phyloP scores from a whole-genome alignment of 2,329 filamentous ascomycete species.

The Clonostachys chloroleuca region DNA sequence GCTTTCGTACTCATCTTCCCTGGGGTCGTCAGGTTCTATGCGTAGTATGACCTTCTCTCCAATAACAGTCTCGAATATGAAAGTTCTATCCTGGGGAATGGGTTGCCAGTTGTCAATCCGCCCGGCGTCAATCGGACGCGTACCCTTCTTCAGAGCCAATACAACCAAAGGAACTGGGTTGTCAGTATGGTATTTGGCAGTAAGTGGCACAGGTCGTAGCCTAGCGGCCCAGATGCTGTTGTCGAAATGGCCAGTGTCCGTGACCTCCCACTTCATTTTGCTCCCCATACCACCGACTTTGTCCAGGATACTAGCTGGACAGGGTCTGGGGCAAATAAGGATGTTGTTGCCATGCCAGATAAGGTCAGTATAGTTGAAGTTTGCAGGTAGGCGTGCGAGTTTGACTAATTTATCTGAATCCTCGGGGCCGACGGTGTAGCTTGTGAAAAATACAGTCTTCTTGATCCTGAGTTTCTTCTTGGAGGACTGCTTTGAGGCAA shows the following conservation, averaged over 20 bases:
- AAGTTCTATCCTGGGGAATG: conserved; percentile 63
- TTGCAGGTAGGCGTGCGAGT: conserved; percentile 57
- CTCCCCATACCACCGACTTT: conserved; percentile 85
- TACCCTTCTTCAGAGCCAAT: conserved; percentile 71
- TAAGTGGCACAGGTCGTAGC: conserved; percentile 66
- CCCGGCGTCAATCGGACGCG: conserved; percentile 72
- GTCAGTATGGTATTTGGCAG: conserved; percentile 70
- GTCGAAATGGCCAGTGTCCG: conserved; percentile 68
- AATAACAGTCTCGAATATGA: conserved; percentile 78
- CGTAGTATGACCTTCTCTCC: conserved; percentile 82
- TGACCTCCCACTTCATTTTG: conserved; percentile 81
- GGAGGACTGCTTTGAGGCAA: conserved; percentile 24
- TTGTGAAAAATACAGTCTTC: conserved; percentile 87
- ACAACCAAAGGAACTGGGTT: conserved; percentile 77
- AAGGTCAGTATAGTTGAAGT: conserved; percentile 46
- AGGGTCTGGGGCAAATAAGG: conserved; percentile 78
- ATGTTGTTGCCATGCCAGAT: conserved; percentile 86
- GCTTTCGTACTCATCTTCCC: conserved; percentile 60
- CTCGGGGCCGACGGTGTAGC: conserved; percentile 73
- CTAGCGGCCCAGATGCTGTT: conserved; percentile 84
- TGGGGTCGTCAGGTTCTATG: conserved; percentile 67
- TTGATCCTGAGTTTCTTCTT: conserved; percentile 63
- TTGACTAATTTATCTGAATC: conserved; percentile 70
- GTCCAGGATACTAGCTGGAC: conserved; percentile 66
- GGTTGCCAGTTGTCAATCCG: conserved; percentile 83